Percentiles rank a stretch among this genome's conserved stretches.
Conservation (phyloP, 1,284 basidiomycete genomes). For the Agroathelia rolfsii region DNA sequence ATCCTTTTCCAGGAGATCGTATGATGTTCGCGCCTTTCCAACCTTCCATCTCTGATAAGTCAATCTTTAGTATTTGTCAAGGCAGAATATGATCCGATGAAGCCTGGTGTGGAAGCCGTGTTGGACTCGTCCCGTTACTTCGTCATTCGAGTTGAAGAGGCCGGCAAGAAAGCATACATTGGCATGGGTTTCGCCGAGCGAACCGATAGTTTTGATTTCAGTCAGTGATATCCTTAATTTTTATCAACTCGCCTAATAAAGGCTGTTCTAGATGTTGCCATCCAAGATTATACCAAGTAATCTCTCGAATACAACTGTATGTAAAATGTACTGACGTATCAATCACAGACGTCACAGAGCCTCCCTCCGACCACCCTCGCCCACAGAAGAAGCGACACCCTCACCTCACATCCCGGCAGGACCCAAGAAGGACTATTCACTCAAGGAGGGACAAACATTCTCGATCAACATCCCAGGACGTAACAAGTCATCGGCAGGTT, state of each 20-base stretch:
- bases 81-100: conserved; percentile 76
- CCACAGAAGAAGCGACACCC: conserved; percentile 25
- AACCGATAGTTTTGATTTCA: conserved; percentile 90
- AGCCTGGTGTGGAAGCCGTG: conserved; percentile 87
- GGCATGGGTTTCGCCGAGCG: conserved; percentile 91
- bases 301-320: conserved; percentile 1
- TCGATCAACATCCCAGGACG: conserved; percentile 83
- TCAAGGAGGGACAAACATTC: conserved; percentile 96
- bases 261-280: conserved; percentile 63
- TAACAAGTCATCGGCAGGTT: no score
- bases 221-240: conserved; percentile 32
- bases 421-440: conserved; percentile 88
- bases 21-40: conserved; percentile 17
- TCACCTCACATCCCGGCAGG: conserved; percentile 60
- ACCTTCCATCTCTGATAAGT: conserved; percentile 8
- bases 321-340: no score
- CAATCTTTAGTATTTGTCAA: conserved; percentile 85
- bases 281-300: conserved; percentile 93
- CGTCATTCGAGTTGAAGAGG: conserved; percentile 85
- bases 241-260: conserved; percentile 7
- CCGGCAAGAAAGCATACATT: conserved; percentile 81
- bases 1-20: conserved; percentile 44
- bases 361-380: conserved; percentile 42
- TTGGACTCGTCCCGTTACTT: conserved; percentile 96
- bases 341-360: conserved; percentile 51